Conservation (phyloP, 1,139 yeast species). For the Spencermartinsiella ligniputridi region DNA sequence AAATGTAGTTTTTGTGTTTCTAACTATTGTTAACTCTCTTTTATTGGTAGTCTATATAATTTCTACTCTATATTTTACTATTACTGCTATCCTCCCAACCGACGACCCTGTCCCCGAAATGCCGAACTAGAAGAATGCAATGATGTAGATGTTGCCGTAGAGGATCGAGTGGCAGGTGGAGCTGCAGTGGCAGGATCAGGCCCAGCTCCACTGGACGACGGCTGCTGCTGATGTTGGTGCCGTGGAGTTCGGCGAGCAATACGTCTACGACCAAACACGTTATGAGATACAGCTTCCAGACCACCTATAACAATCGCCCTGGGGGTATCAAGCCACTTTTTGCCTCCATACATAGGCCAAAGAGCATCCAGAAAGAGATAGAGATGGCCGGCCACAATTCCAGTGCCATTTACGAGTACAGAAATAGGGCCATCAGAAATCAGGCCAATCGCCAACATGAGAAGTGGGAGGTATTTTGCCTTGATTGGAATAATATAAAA, state of each 20-base stretch:
- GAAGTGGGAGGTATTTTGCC: slow-evolving; percentile 34
- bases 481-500: slow-evolving; percentile 31
- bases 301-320: not conserved
- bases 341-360: slow-evolving; percentile 16
- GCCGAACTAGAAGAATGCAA: slow-evolving; percentile 1
- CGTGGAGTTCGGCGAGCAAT: not conserved
- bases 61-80: not conserved
- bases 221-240: not conserved
- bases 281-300: not conserved
- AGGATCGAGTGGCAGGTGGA: too few species aligned
- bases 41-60: not conserved
- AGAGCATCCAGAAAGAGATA: slow-evolving; percentile 29
- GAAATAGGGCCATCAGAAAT: slow-evolving; percentile 29
- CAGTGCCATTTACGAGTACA: slow-evolving; percentile 28
- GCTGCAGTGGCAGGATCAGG: too few species aligned
- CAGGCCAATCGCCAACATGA: slow-evolving; percentile 28
- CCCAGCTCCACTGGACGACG: too few species aligned
- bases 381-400: slow-evolving; percentile 34
- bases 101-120: slow-evolving; percentile 23
- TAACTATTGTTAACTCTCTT: not conserved
- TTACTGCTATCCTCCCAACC: slow-evolving; percentile 26
- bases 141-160: too few species aligned
- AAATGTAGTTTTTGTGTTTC: not conserved
- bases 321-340: slow-evolving; percentile 8
- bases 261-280: not conserved